Base-by-base conservation (phyloP, 2,329 filamentous ascomycete genomes). In the Penicillium sp. region DNA sequence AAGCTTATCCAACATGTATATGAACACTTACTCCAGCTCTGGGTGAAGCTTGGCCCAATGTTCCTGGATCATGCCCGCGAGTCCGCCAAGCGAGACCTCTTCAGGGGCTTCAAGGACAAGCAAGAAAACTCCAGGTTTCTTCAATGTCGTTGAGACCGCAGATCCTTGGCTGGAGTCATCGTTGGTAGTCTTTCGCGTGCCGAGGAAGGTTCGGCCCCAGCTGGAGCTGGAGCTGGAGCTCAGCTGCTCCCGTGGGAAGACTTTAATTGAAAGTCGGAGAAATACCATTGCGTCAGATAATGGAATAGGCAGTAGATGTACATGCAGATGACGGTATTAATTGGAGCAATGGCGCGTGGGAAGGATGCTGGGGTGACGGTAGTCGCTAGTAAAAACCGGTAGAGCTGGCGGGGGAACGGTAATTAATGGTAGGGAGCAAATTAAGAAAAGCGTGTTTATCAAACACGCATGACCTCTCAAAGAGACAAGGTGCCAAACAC, bases 191-290 rank as follows among this genome's bases (percentile, higher is more conserved):
- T 29, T 59, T 7, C 64, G 50, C 18, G 58, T 55, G 35, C 60
- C 59, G 18, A 64, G 39, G 5, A 57, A 58, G n/a, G 29, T 14
- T 16, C 50, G 31, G 9, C 43, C 43, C 50, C 50, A 53, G 18
- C 32, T 18, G 6, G 26, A 45, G 48, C 52, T 57, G 2, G 60
- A 57, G 22, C 54, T 55, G 0, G 60, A 39, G 22, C 51, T n/a
- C 40, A 64, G n/a, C 53, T 64, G 65, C 43, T 69, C 68, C 40
- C 60, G 63, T 3, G 72, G 69, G 37, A 53, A 68, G 52, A 76
- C 64, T 58, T 72, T 72, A 29, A 74, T 66, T 16, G 69, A 67
- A 4, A 75, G 64, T n/a, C 72, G 71, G 18, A 75, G 63, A 32
- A 72, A 66, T 43, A 75, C 71, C 71, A 75, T 74, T 20, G 7